Conservation (phyloP, 306 rosid genomes). For the Phaseolus lunatus region DNA sequence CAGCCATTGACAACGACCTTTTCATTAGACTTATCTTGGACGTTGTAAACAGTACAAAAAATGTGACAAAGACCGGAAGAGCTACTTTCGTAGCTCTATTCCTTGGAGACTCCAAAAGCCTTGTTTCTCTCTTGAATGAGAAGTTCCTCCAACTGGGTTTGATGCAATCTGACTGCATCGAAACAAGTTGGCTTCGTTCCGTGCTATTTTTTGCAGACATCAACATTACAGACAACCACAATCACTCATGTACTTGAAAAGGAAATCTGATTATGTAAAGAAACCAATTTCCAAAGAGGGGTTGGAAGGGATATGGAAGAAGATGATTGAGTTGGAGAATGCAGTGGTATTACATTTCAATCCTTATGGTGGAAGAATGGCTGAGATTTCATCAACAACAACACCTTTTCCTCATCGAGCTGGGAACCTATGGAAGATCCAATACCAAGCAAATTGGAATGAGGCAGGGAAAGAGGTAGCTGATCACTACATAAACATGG, state of each 20-base stretch:
- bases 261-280: slow-evolving; percentile 74
- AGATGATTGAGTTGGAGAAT: slow-evolving; percentile 63
- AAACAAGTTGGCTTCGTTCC: slow-evolving; percentile 70
- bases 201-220: slow-evolving; percentile 59
- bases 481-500: slow-evolving; percentile 48
- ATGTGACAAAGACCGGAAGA: slow-evolving; percentile 53
- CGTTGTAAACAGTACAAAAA: slow-evolving; percentile 47
- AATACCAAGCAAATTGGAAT: slow-evolving; percentile 74
- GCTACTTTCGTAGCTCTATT: slow-evolving; percentile 61
- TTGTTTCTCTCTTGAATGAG: slow-evolving; percentile 52
- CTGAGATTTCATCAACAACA: slow-evolving; percentile 58
- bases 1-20: slow-evolving; percentile 48
- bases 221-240: slow-evolving; percentile 50
- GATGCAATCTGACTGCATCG: slow-evolving; percentile 51
- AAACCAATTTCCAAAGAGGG: slow-evolving; percentile 57
- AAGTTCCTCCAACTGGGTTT: slow-evolving; percentile 64
- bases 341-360: slow-evolving; percentile 54
- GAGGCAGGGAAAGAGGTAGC: slow-evolving; percentile 50
- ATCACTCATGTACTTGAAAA: slow-evolving; percentile 62
- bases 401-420: slow-evolving; percentile 75
- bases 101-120: slow-evolving; percentile 64
- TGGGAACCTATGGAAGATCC: slow-evolving; percentile 70
- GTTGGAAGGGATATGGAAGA: slow-evolving; percentile 71
- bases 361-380: slow-evolving; percentile 83
- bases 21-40: slow-evolving; percentile 58